Base-by-base conservation (phyloP, 2,329 filamentous ascomycete genomes). In the Juglanconis sp. region DNA sequence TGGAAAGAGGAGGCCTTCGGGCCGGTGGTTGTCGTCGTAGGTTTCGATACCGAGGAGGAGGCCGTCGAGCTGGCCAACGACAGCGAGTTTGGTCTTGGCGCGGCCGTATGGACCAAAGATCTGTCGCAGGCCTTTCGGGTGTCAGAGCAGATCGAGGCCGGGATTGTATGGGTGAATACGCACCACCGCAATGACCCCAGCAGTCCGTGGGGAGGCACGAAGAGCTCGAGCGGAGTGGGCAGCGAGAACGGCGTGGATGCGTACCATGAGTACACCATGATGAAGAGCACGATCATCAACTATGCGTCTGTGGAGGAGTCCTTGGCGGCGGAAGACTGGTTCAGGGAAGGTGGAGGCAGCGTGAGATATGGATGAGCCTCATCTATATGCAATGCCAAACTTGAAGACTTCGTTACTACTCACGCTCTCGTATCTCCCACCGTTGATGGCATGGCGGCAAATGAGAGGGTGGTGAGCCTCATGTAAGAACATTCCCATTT, bases 1-100 rank as follows among this genome's bases (percentile, higher is more conserved):
- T 88, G 90, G 79, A 83, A 85, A 67, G 88, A 92, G 71, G 91
- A 95, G 73, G 91, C 92, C 62, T 95, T 95, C 72, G 91, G 91
- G 24, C 91, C 91, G 8, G 90, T 93, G 44, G 87, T 90, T 71
- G 83, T 88, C 55, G 84, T 95, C 65, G 82, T 85, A 68, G 89
- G 88, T 67, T 94, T 95, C 78, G 86, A 87, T 71, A 86, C 81
- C 66, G 88, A 91, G 76, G 85, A 85, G 30, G 86, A 92, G 53
- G 90, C 86, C 47, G 81, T 94, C 68, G 76, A 78, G 57, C 76
- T 90, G 51, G 90, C 86, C 61, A 94, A 95, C 79, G 81, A 84
- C 74, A 89, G 84, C 68, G 88, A 81, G 64, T 94, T 91, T 73
- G 90, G 89, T 63, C 83, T 95, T 34, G 90, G 90, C 57, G 88